A percentile compares a stretch with the other conserved stretches of the same genome.
Conservation (phyloP, 169 alveolate genomes). For the Cryptosporidium parvum region DNA sequence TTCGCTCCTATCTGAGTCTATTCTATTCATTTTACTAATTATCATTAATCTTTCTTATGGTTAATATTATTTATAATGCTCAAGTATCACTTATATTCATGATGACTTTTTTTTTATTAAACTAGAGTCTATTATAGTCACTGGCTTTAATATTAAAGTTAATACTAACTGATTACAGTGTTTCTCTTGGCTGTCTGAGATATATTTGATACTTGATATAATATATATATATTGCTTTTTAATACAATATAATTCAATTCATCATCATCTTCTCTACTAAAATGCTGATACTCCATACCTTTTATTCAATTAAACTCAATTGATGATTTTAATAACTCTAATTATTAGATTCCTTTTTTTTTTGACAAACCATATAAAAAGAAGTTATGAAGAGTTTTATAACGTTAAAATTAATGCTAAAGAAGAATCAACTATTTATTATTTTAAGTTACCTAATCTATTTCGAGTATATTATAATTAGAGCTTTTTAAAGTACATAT, state of each 20-base stretch:
- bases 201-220: constrained; percentile 6
- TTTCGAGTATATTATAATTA: neutral
- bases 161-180: constrained; percentile 63
- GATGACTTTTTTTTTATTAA: constrained; percentile 37
- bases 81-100: constrained; percentile 17
- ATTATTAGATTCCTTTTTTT: neutral
- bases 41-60: neutral
- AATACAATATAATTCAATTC: too few species aligned
- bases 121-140: constrained; percentile 73
- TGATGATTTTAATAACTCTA: too few species aligned
- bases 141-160: constrained; percentile 17
- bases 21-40: neutral
- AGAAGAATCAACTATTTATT: neutral
- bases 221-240: neutral
- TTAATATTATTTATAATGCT: neutral
- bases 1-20: constrained; percentile 77
- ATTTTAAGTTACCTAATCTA: neutral
- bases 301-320: too few species aligned
- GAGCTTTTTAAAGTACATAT: neutral
- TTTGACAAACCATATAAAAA: too few species aligned
- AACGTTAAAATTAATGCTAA: neutral
- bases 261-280: neutral
- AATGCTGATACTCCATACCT: neutral
- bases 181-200: constrained; percentile 77
- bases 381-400: too few species aligned